Base-by-base conservation (phyloP, 805 yeast genomes). In the Kodamaea hsintzibuensis region DNA sequence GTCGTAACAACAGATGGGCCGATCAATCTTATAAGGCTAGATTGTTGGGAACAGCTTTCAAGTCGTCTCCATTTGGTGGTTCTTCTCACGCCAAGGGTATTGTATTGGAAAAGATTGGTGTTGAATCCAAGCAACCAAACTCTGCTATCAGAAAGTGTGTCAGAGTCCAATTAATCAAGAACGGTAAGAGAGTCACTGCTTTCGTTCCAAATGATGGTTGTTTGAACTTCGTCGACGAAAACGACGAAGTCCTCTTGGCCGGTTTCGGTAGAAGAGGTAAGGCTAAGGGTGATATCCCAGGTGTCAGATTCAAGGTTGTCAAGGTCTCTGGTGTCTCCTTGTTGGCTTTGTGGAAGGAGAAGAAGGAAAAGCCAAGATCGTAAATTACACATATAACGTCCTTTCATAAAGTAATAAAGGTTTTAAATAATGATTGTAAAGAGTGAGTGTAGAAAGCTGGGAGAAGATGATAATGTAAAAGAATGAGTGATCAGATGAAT, bases 181-280 rank as follows among this genome's bases (percentile, higher is more conserved):
- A 95, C 90, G 98, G 99, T 85, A 95, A 93, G 89, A 93, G 90
- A 84, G 99, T 92, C 69, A 95, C 99, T 74, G 99, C 99, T 80
- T 95, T 95, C 96, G 99, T 95, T 77, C 99, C 99, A 82, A 93
- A 95, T 76, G 99, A 95, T 83, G 99, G 99, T 93, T 95, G 99
- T 88, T 84, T 95, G 81, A 95, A 95, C 95, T 95, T 88, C 72
- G 98, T 95, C 73, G 99, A 95, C 79, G 98, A 95, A 85, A 95
- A 95, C 86, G 99, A 95, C 84, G 98, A 95, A 82, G 99, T 95
- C 72, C 85, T 95, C 74, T 86, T 95, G 72, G 98, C 99, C 74
- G 99, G 99, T 87, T 95, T 95, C 91, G 99, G 99, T 91, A 91
- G 98, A 85, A 95, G 97, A 88, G 99, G 99, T 86, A 95, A 95